phyloP scores from a whole-genome alignment of 31 red algal genomes.

The Endocladia muricata region DNA sequence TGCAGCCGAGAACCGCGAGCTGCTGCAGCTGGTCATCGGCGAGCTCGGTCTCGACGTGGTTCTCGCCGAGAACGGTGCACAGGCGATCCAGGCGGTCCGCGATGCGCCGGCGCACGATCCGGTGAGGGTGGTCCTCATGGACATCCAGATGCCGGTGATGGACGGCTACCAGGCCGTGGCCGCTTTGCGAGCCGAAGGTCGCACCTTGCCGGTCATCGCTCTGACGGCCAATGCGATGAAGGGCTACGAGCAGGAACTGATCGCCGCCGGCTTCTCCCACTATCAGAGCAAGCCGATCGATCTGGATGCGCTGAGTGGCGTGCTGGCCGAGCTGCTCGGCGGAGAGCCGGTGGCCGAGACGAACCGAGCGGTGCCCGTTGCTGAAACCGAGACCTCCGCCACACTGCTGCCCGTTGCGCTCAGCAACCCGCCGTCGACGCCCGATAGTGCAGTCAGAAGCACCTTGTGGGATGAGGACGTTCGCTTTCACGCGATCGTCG shows the following conservation, averaged over 20 bases:
- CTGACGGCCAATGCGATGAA: slow-evolving; percentile 8
- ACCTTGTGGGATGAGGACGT: neutral
- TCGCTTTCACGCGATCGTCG: neutral
- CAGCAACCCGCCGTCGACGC: neutral
- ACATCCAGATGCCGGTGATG: neutral
- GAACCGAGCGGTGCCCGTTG: neutral
- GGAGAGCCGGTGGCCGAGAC: neutral
- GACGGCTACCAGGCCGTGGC: neutral
- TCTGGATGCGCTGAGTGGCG: neutral
- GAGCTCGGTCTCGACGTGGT: neutral
- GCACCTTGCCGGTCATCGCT: neutral
- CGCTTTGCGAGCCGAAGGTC: no score
- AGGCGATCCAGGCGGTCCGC: neutral
- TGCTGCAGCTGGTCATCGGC: neutral
- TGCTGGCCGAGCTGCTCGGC: neutral
- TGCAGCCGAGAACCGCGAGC: neutral
- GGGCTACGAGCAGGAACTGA: neutral
- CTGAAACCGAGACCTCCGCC: neutral
- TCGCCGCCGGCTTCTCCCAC: neutral
- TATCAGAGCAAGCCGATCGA: slow-evolving; percentile 8
- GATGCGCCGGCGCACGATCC: neutral
- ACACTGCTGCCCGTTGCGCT: neutral
- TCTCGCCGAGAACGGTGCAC: neutral
- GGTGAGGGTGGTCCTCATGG: neutral
- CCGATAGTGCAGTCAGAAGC: neutral